Conservation (phyloP, 148 eudicot species). For the Vaccinium darrowii region DNA sequence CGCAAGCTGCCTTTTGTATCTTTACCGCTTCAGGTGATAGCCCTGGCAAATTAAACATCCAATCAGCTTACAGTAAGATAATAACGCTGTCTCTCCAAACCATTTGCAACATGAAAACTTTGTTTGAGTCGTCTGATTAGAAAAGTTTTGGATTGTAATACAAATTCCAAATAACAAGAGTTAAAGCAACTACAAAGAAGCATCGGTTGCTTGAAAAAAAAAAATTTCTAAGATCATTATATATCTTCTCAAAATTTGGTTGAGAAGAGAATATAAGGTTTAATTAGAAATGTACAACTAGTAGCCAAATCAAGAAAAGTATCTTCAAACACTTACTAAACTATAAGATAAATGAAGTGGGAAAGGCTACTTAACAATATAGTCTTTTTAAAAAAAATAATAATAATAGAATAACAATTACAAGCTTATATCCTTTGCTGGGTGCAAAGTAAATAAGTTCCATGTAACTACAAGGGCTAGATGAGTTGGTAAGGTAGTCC, state of each 20-base stretch:
- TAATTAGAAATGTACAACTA: background rate
- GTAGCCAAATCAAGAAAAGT: background rate
- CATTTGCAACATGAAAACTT: background rate
- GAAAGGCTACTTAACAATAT: background rate
- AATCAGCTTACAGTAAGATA: background rate
- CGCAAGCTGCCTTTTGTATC: conserved; percentile 12
- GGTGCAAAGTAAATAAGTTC: background rate
- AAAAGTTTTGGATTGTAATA: background rate
- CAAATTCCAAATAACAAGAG: background rate
- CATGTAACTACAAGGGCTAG: background rate
- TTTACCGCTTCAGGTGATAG: conserved; percentile 20
- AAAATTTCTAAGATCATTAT: background rate
- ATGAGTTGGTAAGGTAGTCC: background rate
- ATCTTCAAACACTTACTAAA: background rate
- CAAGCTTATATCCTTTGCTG: background rate
- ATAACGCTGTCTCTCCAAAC: background rate
- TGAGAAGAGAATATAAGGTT: background rate
- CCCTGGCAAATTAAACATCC: conserved; percentile 25
- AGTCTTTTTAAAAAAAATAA: too few species aligned
- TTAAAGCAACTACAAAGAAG: conserved; percentile 1
- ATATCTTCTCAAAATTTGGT: background rate
- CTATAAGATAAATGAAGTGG: background rate
- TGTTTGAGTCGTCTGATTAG: background rate
- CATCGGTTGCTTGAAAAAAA: background rate
- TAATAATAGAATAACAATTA: background rate